Evolutionary conservation across 495 filamentous ascomycete genomes (phyloP).

Genomic region (Poronia punctata): DNA sequence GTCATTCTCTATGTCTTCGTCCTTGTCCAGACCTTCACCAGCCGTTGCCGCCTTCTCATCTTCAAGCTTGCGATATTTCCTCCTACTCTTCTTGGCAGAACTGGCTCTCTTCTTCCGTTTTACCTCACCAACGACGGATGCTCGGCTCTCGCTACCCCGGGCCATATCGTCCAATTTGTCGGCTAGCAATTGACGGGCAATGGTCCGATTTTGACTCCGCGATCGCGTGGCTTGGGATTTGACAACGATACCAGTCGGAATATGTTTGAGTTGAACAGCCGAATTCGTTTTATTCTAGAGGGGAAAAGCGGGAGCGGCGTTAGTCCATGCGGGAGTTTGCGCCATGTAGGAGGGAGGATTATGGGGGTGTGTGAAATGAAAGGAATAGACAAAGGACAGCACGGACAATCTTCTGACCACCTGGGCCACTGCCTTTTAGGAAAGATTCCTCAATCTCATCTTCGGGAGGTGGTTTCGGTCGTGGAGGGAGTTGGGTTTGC

Average conservation of each 20-base stretch:
- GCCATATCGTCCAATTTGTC: conserved; percentile 63
- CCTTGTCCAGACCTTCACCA: conserved; percentile 6
- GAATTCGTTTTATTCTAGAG: conserved; percentile 90
- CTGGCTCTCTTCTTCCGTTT: conserved; percentile 44
- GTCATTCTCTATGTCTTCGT: conserved; percentile 8
- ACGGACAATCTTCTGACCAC: conserved; percentile 85
- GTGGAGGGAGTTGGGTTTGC: conserved; percentile 54
- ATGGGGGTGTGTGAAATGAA: neutral
- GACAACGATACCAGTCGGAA: conserved; percentile 80
- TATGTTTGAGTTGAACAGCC: conserved; percentile 87
- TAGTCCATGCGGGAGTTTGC: neutral
- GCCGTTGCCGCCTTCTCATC: conserved; percentile 26
- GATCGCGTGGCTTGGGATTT: conserved; percentile 91
- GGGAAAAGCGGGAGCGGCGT: neutral
- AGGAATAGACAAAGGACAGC: conserved; percentile 6
- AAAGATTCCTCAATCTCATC: conserved; percentile 75
- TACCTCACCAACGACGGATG: conserved; percentile 31
- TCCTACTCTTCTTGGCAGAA: conserved; percentile 40
- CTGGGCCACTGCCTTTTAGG: conserved; percentile 86
- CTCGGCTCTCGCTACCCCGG: conserved; percentile 41
- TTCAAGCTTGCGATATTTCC: conserved; percentile 44
- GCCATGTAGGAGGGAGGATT: neutral
- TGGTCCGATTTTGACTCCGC: conserved; percentile 79
- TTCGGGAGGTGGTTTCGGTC: conserved; percentile 63
- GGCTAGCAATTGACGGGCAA: conserved; percentile 71